Percentiles rank a stretch among this genome's conserved stretches.
phyloP scores from a whole-genome alignment of 495 filamentous ascomycete genomes.

The Xylaria cubensis region DNA sequence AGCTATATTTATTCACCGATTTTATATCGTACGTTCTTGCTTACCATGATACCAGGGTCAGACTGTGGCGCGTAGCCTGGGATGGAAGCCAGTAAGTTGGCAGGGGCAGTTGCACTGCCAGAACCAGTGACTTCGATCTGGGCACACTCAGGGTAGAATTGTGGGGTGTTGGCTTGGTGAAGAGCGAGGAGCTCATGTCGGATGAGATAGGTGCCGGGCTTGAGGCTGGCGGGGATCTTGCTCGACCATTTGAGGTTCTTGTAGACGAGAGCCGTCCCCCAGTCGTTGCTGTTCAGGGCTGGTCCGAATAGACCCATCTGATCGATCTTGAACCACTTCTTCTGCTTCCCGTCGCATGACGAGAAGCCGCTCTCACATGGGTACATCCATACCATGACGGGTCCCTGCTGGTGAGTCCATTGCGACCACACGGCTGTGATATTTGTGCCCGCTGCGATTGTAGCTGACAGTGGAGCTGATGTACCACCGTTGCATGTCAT shows the following conservation, averaged over 20 bases:
- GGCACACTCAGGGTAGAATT: conserved; percentile 68
- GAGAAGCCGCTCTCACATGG: conserved; percentile 55
- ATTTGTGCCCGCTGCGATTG: conserved; percentile 52
- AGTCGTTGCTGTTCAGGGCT: conserved; percentile 53
- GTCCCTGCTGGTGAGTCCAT: conserved; percentile 65
- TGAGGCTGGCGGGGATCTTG: conserved; percentile 58
- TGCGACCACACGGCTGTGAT: conserved; percentile 60
- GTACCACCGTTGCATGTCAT: conserved; percentile 65
- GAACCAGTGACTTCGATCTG: conserved; percentile 60
- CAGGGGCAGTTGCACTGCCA: conserved; percentile 50
- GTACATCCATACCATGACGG: conserved; percentile 63
- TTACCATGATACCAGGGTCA: conserved; percentile 59
- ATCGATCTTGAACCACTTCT: conserved; percentile 68
- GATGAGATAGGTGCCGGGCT: conserved; percentile 64
- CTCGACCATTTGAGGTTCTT: conserved; percentile 59
- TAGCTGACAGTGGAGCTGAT: conserved; percentile 50
- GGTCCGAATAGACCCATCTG: conserved; percentile 55
- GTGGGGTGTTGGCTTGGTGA: conserved; percentile 64
- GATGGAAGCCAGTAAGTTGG: conserved; percentile 53
- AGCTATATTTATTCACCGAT: conserved; percentile 13
- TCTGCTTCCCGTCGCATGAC: conserved; percentile 52
- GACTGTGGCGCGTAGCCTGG: conserved; percentile 58
- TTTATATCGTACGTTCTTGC: background rate
- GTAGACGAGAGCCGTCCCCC: conserved; percentile 57
- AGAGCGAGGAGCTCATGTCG: conserved; percentile 66